Evolutionary conservation across 2,329 filamentous ascomycete species (phyloP).

Genomic region (Talaromyces sp.): DNA sequence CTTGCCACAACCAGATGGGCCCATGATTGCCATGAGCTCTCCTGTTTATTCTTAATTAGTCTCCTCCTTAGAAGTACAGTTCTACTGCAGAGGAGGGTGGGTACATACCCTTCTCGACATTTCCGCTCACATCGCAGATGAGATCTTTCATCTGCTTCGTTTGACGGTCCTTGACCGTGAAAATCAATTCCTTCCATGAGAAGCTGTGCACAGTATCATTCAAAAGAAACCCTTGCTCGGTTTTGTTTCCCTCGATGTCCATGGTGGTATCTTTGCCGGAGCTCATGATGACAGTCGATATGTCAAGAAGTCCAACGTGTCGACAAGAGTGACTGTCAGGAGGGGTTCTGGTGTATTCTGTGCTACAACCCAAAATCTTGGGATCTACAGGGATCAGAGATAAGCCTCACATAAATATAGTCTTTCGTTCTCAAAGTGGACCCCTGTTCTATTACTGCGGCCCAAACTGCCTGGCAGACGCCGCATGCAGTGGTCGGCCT

Average conservation of each 20-base stretch:
- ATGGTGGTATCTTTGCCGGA: not conserved
- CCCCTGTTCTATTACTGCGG: no score
- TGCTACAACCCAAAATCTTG: not conserved
- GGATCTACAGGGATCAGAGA: no score
- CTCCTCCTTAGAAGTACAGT: not conserved
- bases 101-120: constrained; percentile 56
- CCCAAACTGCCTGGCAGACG: no score
- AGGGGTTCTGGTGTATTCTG: not conserved
- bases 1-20: constrained; percentile 68
- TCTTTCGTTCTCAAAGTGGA: not conserved
- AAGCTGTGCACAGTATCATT: constrained; percentile 62
- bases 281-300: not conserved
- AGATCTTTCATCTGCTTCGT: constrained; percentile 61
- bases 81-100: not conserved
- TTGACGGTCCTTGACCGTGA: constrained; percentile 66
- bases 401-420: not conserved
- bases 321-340: not conserved
- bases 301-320: not conserved
- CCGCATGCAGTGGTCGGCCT: no score
- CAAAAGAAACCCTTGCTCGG: constrained; percentile 19
- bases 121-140: constrained; percentile 58
- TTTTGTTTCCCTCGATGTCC: constrained; percentile 5
- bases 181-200: constrained; percentile 62
- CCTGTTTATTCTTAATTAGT: constrained; percentile 39
- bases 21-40: constrained; percentile 75